Evolutionary conservation across 345 rosid species (phyloP).

Genomic region (Clarkia xantiana): DNA sequence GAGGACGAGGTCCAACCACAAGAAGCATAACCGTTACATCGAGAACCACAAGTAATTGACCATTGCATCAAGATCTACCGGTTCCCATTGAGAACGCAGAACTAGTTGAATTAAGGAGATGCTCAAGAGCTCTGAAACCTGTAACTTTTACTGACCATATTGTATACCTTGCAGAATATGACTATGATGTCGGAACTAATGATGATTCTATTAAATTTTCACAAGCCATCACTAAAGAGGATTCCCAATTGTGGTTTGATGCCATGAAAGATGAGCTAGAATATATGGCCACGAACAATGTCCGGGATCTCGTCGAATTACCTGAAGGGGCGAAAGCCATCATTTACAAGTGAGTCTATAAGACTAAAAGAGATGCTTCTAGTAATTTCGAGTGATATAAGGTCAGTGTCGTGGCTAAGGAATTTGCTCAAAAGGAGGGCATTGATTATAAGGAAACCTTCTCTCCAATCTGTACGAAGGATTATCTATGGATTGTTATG

Average conservation of each 20-base stretch:
- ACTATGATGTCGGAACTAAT: neutral
- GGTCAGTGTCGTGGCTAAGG: neutral
- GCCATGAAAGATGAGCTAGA: conserved; percentile 1
- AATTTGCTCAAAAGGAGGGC: neutral
- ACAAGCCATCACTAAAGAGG: neutral
- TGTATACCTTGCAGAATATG: neutral
- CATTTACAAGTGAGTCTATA: neutral
- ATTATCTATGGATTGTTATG: neutral
- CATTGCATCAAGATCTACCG: too few species aligned
- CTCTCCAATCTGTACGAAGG: neutral
- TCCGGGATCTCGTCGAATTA: neutral
- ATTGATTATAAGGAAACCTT: neutral
- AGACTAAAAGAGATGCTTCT: neutral
- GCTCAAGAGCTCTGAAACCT: neutral
- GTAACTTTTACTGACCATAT: neutral
- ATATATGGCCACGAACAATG: too few species aligned
- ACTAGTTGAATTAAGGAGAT: neutral
- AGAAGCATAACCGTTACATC: too few species aligned
- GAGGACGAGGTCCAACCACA: too few species aligned
- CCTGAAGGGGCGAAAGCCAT: neutral
- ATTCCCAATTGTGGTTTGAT: neutral
- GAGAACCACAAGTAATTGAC: too few species aligned
- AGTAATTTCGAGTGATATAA: neutral
- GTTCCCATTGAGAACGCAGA: neutral
- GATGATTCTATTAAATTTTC: neutral